These are phyloP conservation scores for Astrocystis sublimbata DNA, from an alignment of 495 filamentous ascomycete species.

Conservation along the genomic window DNA sequence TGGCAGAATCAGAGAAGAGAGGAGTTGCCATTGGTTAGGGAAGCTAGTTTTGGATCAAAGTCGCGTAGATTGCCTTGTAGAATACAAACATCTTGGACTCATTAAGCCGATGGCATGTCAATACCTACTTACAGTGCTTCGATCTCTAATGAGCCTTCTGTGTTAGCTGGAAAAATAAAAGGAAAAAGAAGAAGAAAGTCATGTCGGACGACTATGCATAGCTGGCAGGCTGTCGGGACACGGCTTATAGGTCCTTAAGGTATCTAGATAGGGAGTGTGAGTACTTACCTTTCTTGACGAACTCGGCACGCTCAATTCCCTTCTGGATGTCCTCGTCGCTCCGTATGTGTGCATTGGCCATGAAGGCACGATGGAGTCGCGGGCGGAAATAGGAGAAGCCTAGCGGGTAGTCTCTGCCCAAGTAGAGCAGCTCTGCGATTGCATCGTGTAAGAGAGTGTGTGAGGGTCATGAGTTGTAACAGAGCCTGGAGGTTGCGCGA, in stretches of 20 bases:
- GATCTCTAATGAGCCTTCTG: constrained; percentile 61
- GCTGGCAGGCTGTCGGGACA: neutral
- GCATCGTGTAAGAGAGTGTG: neutral
- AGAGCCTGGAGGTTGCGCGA: neutral
- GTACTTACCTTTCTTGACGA: constrained; percentile 78
- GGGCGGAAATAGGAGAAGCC: constrained; percentile 83
- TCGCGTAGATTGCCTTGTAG: too few relatives aligned
- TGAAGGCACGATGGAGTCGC: constrained; percentile 82
- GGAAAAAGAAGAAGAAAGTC: neutral
- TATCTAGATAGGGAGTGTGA: neutral
- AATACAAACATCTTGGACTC: too few relatives aligned
- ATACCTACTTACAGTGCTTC: constrained; percentile 79
- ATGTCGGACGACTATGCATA: neutral
- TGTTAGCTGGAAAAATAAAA: constrained; percentile 1
- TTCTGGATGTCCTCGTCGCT: constrained; percentile 74
- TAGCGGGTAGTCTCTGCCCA: constrained; percentile 84
- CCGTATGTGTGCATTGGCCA: constrained; percentile 64
- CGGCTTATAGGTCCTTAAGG: too few relatives aligned
- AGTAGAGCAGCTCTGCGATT: constrained; percentile 70
- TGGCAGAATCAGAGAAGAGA: too few relatives aligned
- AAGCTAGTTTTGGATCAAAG: too few relatives aligned
- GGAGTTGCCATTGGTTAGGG: too few relatives aligned
- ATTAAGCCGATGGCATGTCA: too few relatives aligned
- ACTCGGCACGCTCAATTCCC: constrained; percentile 77
- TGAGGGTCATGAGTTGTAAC: neutral